Conservation (phyloP, 495 filamentous ascomycete genomes). For the Wilcoxina mikolae region DNA sequence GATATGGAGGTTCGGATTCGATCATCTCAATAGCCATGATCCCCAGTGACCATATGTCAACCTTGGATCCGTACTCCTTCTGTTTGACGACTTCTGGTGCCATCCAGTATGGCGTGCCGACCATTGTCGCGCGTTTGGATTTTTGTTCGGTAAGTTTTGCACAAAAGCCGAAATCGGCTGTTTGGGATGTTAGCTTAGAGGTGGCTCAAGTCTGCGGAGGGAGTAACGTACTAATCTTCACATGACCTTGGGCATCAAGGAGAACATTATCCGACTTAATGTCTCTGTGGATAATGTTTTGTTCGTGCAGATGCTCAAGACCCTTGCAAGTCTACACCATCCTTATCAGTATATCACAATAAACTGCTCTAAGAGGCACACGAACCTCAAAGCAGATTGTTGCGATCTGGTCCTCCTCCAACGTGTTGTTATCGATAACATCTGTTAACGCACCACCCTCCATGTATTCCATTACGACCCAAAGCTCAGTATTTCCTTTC, state of each 20-base stretch:
- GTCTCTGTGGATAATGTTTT: conserved; percentile 96
- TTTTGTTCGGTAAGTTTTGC: conserved; percentile 95
- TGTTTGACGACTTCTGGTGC: conserved; percentile 98
- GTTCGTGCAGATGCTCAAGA: conserved; percentile 78
- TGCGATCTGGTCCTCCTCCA: conserved; percentile 91
- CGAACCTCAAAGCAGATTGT: conserved; percentile 90
- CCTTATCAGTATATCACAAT: neutral
- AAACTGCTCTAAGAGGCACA: too few relatives aligned
- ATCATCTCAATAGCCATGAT: conserved; percentile 99
- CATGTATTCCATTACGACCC: conserved; percentile 99
- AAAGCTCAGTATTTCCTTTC: conserved; percentile 84
- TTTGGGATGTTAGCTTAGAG: conserved; percentile 9
- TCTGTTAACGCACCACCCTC: conserved; percentile 94
- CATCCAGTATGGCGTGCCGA: conserved; percentile 99
- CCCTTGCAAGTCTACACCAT: conserved; percentile 89
- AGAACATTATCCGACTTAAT: conserved; percentile 99
- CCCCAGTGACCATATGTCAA: conserved; percentile 96
- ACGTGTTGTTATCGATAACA: conserved; percentile 93
- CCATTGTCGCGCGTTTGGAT: conserved; percentile 96
- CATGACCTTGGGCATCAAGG: conserved; percentile 79
- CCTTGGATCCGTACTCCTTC: conserved; percentile 95
- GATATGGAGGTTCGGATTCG: conserved; percentile 90
- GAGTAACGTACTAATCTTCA: conserved; percentile 78
- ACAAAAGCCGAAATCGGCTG: conserved; percentile 97
- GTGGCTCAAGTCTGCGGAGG: neutral